Percentiles rank a stretch among this genome's conserved stretches.
These are phyloP conservation scores for Talaromyces sp. DNA, from an alignment of 2,329 filamentous ascomycete species.

Conservation along the genomic window DNA sequence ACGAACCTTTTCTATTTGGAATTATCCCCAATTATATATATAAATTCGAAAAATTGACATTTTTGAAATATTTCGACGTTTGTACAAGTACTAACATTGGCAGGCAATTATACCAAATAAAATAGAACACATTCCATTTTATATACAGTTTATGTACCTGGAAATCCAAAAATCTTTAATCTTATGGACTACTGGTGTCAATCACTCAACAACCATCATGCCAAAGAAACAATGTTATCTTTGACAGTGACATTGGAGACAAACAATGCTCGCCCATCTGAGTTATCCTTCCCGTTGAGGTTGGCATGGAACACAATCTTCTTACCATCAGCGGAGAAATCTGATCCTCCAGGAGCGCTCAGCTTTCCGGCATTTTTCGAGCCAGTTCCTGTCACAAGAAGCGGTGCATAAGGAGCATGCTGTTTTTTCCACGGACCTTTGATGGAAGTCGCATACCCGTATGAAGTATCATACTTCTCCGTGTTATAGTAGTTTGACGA, in stretches of 20 bases:
- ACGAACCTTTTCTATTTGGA: too few relatives aligned
- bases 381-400: slow-evolving; percentile 20
- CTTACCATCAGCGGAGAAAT: slow-evolving; percentile 19
- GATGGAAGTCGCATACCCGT: slow-evolving; percentile 40
- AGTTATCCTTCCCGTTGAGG: slow-evolving; percentile 16
- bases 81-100: too few relatives aligned
- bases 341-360: slow-evolving; percentile 24
- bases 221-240: slow-evolving; percentile 5
- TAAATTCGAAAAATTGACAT: too few relatives aligned
- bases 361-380: slow-evolving; percentile 18
- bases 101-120: too few relatives aligned
- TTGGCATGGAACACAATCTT: slow-evolving; percentile 25
- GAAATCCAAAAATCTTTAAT: too few relatives aligned
- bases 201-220: not conserved
- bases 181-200: too few relatives aligned
- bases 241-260: slow-evolving; percentile 12
- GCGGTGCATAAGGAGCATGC: slow-evolving; percentile 13
- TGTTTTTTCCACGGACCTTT: slow-evolving; percentile 25
- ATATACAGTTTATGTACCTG: too few relatives aligned
- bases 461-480: slow-evolving; percentile 50
- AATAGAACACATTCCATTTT: too few relatives aligned
- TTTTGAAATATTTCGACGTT: too few relatives aligned
- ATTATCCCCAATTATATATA: too few relatives aligned
- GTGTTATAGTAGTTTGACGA: slow-evolving; percentile 50
- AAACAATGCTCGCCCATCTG: slow-evolving; percentile 17